Base-by-base conservation (phyloP, 2,329 filamentous ascomycete genomes). In the Orbilia quercus region DNA sequence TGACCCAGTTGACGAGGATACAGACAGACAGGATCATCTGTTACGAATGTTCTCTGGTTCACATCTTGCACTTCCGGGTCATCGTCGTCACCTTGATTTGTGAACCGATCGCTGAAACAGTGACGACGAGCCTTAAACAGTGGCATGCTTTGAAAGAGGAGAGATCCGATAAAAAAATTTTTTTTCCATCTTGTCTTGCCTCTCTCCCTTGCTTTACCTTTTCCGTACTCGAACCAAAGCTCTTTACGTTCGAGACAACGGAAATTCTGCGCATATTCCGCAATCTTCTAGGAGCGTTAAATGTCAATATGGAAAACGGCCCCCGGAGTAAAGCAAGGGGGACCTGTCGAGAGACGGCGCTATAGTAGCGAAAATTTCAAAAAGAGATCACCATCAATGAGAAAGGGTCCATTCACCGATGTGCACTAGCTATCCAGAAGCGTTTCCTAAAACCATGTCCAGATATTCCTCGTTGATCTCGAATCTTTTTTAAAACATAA, bases 231-330 rank as follows among this genome's bases (percentile, higher is more conserved):
- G n/a, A n/a, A n/a, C n/a, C 36, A 22, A 34, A 47, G 54, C 53
- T 28, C 40, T 57, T 42, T 34, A 2, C 38, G 9, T 28, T 34
- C 23, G 25, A 25, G 23, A 36, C 36, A 57, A 28, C 16, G 28
- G 14, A 28, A 31, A 66, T 28, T 23, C 25, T 53, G 54, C 53
- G 40, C 23, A 36, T 51, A 51, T 50, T 67, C 18, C 31, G 50
- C 31, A 54, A 54, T 54, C 1, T 12, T 18, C 31, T 36, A 67
- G 63, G 45, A 66, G 59, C 63, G 63, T 67, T 67, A 67, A 67
- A 67, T 48, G 63, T 67, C 63, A 67, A 45, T 42, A 31, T 31
- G 34, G 53, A 44, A 44, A 67, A 67, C 54, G 63, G 63, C 54
- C 34, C 53, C 31, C 31, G n/a, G 31, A 31, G 34, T 58, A 34